Base-by-base conservation (phyloP, 179 eudicot species). In the Silene coronaria region DNA sequence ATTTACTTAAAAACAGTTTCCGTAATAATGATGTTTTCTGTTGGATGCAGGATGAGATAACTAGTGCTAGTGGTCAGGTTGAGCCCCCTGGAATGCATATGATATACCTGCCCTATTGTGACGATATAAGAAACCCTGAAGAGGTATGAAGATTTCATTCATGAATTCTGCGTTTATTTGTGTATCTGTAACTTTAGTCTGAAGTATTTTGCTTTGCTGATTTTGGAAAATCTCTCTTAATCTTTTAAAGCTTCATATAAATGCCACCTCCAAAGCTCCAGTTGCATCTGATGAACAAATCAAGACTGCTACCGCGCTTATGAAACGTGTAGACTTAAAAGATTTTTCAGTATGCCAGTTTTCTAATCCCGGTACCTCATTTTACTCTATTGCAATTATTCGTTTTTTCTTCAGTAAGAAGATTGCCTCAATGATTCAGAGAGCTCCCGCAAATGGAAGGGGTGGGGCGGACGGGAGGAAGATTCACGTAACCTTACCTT, bases 1-100 rank as follows among this genome's bases (percentile, higher is more conserved):
- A 32, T 60, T 28, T 8, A 10, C 48, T 3, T 53, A 22, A 59
- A 57, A 17, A 19, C 3, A 28, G 38, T 30, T 61, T 59, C 72
- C 23, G 32, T 26, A 17, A 72, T 61, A 75, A 11, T 24, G 46
- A 65, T 27, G 45, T 51, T 22, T 26, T 21, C 58, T 78, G 53
- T 30, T 67, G 32, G 62, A 67, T 82, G 86, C 92, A 96, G 99
- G 99, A 93, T 68, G 99, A 96, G 86, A 85, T 89, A 79, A 66
- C 74, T 61, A 87, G 73, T 84, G 34, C 87, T 23, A 74, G 97
- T 74, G 96, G 97, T 81, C 97, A 89, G 86, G 81, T 91, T 79
- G 99, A 96, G 84, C 99, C 99, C 42, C 96, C 99, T 67, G 99
- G 99, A 79, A 80, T 96, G 97, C 93, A 96, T 87, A 91, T 96